These are phyloP conservation scores for Fagopyrum homotropicum DNA, from an alignment of 148 eudicot species.

Conservation along the genomic window DNA sequence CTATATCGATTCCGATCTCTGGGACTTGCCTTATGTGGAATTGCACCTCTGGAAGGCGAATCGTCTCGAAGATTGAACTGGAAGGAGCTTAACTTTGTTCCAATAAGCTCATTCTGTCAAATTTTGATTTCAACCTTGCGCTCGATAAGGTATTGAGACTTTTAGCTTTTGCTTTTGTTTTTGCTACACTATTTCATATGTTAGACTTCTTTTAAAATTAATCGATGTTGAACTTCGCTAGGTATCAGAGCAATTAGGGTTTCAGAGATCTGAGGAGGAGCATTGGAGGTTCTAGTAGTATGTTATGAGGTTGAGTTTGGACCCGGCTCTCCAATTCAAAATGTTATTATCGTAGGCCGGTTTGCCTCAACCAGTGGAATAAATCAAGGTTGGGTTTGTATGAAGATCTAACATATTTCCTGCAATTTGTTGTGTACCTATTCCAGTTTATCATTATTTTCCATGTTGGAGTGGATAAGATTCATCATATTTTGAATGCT, in stretches of 20 bases:
- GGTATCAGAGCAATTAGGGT: slow-evolving; percentile 58
- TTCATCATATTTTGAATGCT: neutral
- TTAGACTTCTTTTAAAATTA: neutral
- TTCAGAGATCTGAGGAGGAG: slow-evolving; percentile 25
- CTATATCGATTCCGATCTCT: slow-evolving; percentile 65
- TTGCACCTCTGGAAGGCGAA: slow-evolving; percentile 24
- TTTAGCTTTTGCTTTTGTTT: neutral
- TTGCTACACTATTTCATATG: neutral
- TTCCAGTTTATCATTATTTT: too few relatives aligned
- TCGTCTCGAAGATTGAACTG: slow-evolving; percentile 23
- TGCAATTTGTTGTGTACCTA: too few relatives aligned
- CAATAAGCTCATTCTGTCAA: slow-evolving; percentile 30
- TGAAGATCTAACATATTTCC: neutral
- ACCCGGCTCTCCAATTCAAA: slow-evolving; percentile 55
- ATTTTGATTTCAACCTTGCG: slow-evolving; percentile 49
- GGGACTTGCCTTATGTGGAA: slow-evolving; percentile 63
- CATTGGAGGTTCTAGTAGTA: slow-evolving; percentile 62
- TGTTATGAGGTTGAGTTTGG: slow-evolving; percentile 78
- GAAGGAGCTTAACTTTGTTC: slow-evolving; percentile 35
- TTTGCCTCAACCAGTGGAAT: slow-evolving; percentile 23
- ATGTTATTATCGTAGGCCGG: slow-evolving; percentile 45
- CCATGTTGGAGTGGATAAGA: neutral
- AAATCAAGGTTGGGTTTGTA: slow-evolving; percentile 40
- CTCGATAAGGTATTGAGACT: slow-evolving; percentile 38
- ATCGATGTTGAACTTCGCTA: slow-evolving; percentile 20